Conservation (phyloP, 768 basidiomycete species). For the Cyclocybe cylindracea region DNA sequence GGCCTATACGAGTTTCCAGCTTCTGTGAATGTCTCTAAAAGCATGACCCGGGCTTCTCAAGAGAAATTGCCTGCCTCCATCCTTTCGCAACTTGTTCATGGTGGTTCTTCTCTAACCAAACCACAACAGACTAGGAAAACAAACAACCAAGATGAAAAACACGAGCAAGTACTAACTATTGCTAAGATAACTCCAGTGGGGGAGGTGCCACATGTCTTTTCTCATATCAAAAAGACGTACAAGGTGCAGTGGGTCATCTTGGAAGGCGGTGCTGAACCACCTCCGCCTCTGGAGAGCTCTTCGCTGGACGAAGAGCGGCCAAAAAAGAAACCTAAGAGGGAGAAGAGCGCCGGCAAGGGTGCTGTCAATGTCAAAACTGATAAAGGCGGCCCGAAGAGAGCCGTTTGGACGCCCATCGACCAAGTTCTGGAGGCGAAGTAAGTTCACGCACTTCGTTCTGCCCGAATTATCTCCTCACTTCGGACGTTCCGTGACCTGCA, state of each 20-base stretch:
- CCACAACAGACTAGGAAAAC: conserved; percentile 2
- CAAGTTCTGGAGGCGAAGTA: conserved; percentile 66
- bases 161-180: conserved; percentile 29
- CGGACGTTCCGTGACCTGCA: conserved; percentile 26
- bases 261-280: conserved; percentile 54
- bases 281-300: conserved; percentile 23
- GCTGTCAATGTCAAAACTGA: neutral
- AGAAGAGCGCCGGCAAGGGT: conserved; percentile 8
- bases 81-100: conserved; percentile 40
- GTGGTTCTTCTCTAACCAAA: conserved; percentile 2
- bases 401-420: conserved; percentile 54
- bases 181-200: conserved; percentile 52
- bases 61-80: conserved; percentile 35
- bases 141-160: conserved; percentile 9
- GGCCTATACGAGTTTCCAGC: conserved; percentile 90
- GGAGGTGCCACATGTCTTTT: conserved; percentile 81
- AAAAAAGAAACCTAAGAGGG: conserved; percentile 14
- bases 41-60: conserved; percentile 41
- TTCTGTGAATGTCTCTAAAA: conserved; percentile 49
- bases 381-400: conserved; percentile 17
- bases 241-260: conserved; percentile 71
- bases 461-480: conserved; percentile 8
- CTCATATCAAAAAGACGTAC: conserved; percentile 89
- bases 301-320: conserved; percentile 10
- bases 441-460: conserved; percentile 27